Evolutionary conservation across 257 asterid species (phyloP).

Genomic region (Voacanga thouarsii): DNA sequence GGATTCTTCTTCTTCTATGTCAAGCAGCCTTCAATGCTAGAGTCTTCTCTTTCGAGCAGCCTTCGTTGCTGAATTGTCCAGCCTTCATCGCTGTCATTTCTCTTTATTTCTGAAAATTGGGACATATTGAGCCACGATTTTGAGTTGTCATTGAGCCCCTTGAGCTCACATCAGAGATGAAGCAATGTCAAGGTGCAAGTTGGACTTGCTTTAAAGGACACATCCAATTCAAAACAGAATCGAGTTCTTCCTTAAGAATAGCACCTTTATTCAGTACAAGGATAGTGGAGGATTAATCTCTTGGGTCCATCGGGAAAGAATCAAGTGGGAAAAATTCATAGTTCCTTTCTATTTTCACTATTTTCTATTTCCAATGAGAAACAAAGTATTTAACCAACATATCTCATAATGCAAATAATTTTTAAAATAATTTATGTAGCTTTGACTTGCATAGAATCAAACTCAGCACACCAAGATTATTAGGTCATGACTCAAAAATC

Average conservation of each 20-base stretch:
- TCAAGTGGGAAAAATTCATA: neutral
- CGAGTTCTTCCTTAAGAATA: neutral
- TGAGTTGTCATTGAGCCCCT: too few relatives aligned
- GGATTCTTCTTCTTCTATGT: too few relatives aligned
- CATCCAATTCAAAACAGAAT: neutral
- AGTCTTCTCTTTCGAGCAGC: too few relatives aligned
- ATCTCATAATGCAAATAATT: neutral
- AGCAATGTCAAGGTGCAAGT: neutral
- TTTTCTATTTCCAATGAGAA: neutral
- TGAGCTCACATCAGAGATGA: too few relatives aligned
- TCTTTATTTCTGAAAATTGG: too few relatives aligned
- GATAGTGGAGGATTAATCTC: neutral
- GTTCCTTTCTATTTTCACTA: neutral
- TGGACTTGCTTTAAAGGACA: neutral
- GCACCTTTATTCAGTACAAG: neutral
- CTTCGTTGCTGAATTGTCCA: too few relatives aligned
- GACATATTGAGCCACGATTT: too few relatives aligned
- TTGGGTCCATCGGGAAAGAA: neutral
- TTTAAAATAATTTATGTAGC: neutral
- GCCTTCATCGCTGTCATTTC: too few relatives aligned
- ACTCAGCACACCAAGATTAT: neutral
- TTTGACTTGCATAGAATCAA: neutral
- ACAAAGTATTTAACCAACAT: neutral
- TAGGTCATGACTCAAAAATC: neutral
- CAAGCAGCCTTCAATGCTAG: too few relatives aligned